These are phyloP conservation scores for Diatrype stigma DNA, from an alignment of 2,329 filamentous ascomycete genomes.

Conservation along the genomic window DNA sequence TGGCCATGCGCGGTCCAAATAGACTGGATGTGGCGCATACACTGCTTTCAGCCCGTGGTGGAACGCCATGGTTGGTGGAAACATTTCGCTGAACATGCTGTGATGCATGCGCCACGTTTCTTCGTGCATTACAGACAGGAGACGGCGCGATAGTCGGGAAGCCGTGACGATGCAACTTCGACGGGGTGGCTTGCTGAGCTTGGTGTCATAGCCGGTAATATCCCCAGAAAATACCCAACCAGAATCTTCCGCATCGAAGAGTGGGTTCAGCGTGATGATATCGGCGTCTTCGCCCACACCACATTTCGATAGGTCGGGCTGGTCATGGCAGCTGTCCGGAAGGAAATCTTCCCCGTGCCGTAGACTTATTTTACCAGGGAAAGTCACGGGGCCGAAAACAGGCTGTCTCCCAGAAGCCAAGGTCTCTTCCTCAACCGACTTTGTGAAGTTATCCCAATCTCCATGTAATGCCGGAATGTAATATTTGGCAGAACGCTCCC, in stretches of 20 bases:
- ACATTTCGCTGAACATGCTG: constrained; percentile 79
- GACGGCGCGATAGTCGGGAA: constrained; percentile 60
- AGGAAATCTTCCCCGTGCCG: constrained; percentile 52
- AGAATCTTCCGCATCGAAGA: constrained; percentile 67
- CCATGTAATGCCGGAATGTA: constrained; percentile 70
- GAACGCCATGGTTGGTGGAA: constrained; percentile 64
- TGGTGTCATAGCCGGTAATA: constrained; percentile 61
- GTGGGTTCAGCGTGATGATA: constrained; percentile 71
- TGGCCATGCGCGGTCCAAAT: constrained; percentile 71
- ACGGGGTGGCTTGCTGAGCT: constrained; percentile 55
- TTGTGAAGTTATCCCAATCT: constrained; percentile 66
- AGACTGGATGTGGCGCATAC: constrained; percentile 78
- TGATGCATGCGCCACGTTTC: constrained; percentile 64
- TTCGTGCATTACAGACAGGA: constrained; percentile 70
- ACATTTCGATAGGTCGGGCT: constrained; percentile 49
- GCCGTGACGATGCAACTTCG: constrained; percentile 70
- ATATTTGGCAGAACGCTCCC: constrained; percentile 74
- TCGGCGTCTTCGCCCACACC: constrained; percentile 70
- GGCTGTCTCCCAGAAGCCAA: constrained; percentile 45
- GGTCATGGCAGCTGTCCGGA: constrained; percentile 50
- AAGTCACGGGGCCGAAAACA: constrained; percentile 65
- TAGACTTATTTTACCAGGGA: constrained; percentile 43
- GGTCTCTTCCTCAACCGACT: constrained; percentile 60
- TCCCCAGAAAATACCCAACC: constrained; percentile 71
- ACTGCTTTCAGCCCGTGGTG: constrained; percentile 77